These are phyloP conservation scores for Phoma sp. DNA, from an alignment of 2,329 filamentous ascomycete species.

Conservation along the genomic window DNA sequence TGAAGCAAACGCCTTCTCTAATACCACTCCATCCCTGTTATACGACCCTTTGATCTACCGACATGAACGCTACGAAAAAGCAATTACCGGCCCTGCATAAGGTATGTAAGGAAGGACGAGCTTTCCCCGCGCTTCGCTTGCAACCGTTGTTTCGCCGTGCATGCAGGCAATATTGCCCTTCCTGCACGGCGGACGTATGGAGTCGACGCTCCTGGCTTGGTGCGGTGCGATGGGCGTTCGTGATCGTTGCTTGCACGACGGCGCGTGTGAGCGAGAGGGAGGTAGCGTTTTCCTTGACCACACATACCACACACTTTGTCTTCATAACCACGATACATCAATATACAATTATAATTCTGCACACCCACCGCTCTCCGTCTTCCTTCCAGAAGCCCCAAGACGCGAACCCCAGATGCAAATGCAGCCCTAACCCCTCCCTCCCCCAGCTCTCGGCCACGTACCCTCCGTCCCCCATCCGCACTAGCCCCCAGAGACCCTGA, in stretches of 20 bases:
- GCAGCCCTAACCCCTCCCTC: slow-evolving; percentile 3
- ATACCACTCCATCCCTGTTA: background rate
- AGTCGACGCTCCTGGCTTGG: background rate
- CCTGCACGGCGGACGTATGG: background rate
- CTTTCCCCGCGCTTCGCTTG: slow-evolving; percentile 16
- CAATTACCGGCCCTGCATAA: slow-evolving; percentile 9
- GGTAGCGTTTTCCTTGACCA: no score
- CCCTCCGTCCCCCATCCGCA: background rate
- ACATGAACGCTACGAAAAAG: slow-evolving; percentile 2
- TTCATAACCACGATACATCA: no score
- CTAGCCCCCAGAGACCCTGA: slow-evolving; percentile 7
- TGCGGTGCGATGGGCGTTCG: no score
- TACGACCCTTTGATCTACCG: background rate
- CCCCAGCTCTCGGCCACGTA: background rate
- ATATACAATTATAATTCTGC: no score
- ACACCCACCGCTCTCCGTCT: no score
- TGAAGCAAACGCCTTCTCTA: background rate
- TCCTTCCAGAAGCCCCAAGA: background rate
- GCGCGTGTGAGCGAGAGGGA: no score
- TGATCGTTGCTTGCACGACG: no score
- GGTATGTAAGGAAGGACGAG: background rate
- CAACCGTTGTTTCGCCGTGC: slow-evolving; percentile 3
- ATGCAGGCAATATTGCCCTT: slow-evolving; percentile 4
- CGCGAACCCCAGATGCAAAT: background rate
- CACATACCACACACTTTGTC: no score